Evolutionary conservation across 495 filamentous ascomycete genomes (phyloP).

Genomic region (Trichoderma gamsii): DNA sequence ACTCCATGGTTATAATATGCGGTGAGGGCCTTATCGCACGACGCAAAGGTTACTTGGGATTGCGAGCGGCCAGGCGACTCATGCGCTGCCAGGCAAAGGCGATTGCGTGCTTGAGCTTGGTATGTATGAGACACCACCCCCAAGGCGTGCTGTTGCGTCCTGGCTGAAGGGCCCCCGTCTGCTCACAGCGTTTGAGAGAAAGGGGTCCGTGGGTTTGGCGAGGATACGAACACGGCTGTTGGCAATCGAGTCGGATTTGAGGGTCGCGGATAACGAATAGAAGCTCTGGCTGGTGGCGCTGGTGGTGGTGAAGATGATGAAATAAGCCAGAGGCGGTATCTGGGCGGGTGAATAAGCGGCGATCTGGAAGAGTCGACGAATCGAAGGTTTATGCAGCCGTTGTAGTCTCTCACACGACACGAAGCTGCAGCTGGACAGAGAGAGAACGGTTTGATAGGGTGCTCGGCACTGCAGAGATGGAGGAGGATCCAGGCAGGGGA

Average conservation of each 20-base stretch:
- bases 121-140: constrained; percentile 13
- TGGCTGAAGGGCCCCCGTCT: not conserved
- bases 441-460: not conserved
- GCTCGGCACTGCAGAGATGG: not conserved
- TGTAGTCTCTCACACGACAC: not conserved
- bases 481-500: not conserved
- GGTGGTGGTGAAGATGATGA: not conserved
- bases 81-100: constrained; percentile 2
- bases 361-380: not conserved
- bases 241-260: not conserved
- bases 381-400: not conserved
- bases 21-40: constrained; percentile 7
- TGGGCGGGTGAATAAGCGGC: not conserved
- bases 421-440: not conserved
- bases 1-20: constrained; percentile 10
- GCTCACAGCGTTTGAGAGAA: not conserved
- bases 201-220: not conserved
- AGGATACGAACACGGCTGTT: constrained; percentile 3
- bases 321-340: not conserved
- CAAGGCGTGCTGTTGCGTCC: not conserved
- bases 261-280: not conserved
- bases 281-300: not conserved
- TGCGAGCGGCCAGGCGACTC: constrained; percentile 9
- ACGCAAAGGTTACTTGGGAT: constrained; percentile 6
- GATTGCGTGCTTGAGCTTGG: constrained; percentile 10